phyloP scores from a whole-genome alignment of 192 early-diverging fungal genomes.

The Coemansia asiatica region DNA sequence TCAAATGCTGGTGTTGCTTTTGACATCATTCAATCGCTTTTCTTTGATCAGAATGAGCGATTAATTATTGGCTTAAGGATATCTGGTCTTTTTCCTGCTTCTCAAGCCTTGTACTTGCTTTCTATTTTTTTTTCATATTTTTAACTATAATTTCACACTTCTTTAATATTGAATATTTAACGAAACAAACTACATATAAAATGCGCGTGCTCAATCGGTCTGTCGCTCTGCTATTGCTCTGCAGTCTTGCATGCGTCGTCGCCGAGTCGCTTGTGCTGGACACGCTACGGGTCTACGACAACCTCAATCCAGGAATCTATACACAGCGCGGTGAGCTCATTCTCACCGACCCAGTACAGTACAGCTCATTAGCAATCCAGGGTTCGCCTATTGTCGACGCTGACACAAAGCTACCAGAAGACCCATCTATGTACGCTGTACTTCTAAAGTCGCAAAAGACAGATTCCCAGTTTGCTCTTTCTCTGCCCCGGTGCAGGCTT shows the following conservation, averaged over 20 bases:
- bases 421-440: slow-evolving; percentile 22
- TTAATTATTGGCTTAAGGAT: no score
- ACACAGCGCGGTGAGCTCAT: slow-evolving; percentile 44
- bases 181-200: neutral
- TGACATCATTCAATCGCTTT: no score
- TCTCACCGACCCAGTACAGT: slow-evolving; percentile 27
- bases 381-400: slow-evolving; percentile 10
- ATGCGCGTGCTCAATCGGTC: slow-evolving; percentile 12
- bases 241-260: neutral
- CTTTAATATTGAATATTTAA: no score
- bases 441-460: slow-evolving; percentile 24
- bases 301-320: slow-evolving; percentile 13
- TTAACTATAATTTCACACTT: neutral
- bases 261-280: slow-evolving; percentile 3
- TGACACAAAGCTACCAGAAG: neutral
- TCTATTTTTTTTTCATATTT: no score
- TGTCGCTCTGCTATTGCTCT: neutral
- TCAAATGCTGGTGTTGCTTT: no score
- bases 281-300: slow-evolving; percentile 39
- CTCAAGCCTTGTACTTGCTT: no score
- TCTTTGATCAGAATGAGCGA: no score
- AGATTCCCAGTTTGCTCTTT: slow-evolving; percentile 17
- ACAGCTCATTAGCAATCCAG: slow-evolving; percentile 22
- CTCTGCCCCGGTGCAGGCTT: slow-evolving; percentile 27
- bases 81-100: no score